phyloP scores from a whole-genome alignment of 495 filamentous ascomycete species.

The Staphylotrichum tortipilum region DNA sequence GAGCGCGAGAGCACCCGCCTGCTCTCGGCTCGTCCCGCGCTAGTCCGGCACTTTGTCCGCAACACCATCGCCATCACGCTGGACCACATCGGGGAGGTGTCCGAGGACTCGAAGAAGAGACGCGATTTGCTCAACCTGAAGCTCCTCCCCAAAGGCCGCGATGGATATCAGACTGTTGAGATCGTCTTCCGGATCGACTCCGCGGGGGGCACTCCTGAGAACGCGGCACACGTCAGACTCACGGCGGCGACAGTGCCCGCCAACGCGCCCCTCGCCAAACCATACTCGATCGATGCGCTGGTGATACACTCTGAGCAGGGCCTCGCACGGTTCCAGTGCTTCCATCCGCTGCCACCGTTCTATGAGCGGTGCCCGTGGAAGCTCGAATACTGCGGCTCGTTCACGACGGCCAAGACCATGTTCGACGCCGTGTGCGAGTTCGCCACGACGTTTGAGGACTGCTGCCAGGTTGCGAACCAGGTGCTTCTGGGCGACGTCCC shows the following conservation, averaged over 20 bases:
- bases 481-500: slow-evolving; percentile 18
- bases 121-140: slow-evolving; percentile 26
- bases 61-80: slow-evolving; percentile 39
- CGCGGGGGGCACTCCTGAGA: slow-evolving; percentile 19
- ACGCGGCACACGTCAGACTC: slow-evolving; percentile 36
- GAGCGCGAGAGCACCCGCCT: slow-evolving; percentile 32
- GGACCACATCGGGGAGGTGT: slow-evolving; percentile 41
- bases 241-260: slow-evolving; percentile 28
- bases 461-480: slow-evolving; percentile 27
- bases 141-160: slow-evolving; percentile 8
- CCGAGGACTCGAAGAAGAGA: slow-evolving; percentile 23
- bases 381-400: slow-evolving; percentile 36
- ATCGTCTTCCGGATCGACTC: slow-evolving; percentile 36
- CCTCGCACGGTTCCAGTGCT: slow-evolving; percentile 30
- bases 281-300: slow-evolving; percentile 34
- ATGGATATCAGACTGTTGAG: slow-evolving; percentile 24
- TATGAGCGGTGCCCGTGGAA: slow-evolving; percentile 37
- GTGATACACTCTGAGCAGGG: slow-evolving; percentile 31
- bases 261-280: slow-evolving; percentile 23
- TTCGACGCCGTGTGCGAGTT: slow-evolving; percentile 36
- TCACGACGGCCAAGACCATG: slow-evolving; percentile 35
- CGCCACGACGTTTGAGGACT: slow-evolving; percentile 18
- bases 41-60: slow-evolving; percentile 27
- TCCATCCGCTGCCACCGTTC: slow-evolving; percentile 36
- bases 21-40: slow-evolving; percentile 22